These are phyloP conservation scores for Cyamopsis tetragonoloba DNA, from an alignment of 306 rosid species.

Conservation along the genomic window DNA sequence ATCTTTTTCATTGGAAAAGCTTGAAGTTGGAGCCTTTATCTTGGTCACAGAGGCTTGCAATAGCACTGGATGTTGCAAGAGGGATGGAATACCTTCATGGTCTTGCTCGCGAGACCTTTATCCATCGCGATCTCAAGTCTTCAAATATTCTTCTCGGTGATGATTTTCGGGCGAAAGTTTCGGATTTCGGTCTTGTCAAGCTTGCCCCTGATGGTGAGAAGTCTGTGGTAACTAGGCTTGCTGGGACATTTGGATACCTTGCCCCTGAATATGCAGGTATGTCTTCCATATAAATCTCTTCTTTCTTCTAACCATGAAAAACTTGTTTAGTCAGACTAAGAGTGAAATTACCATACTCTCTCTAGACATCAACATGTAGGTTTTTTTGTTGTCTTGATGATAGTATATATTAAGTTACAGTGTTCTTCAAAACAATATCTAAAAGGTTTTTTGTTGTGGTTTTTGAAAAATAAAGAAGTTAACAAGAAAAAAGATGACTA, in stretches of 20 bases:
- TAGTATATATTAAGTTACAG: background rate
- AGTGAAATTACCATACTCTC: background rate
- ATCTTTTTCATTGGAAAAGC: constrained; percentile 78
- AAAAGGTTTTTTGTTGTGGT: too few relatives aligned
- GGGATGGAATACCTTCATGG: constrained; percentile 74
- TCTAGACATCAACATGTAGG: background rate
- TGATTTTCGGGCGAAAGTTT: constrained; percentile 74
- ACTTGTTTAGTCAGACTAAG: background rate
- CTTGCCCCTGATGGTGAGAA: constrained; percentile 75
- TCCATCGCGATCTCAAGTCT: constrained; percentile 82
- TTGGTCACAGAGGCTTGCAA: constrained; percentile 64
- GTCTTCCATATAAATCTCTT: background rate
- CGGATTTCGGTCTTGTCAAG: constrained; percentile 82
- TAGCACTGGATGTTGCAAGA: constrained; percentile 85
- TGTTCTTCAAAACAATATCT: too few relatives aligned
- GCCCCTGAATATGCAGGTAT: constrained; percentile 91
- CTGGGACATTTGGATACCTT: constrained; percentile 87
- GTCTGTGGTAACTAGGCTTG: constrained; percentile 65
- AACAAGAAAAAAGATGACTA: too few relatives aligned
- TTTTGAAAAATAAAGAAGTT: too few relatives aligned
- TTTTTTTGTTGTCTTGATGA: background rate
- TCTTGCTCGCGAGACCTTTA: constrained; percentile 68
- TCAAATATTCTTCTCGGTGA: constrained; percentile 70
- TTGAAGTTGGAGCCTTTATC: constrained; percentile 62
- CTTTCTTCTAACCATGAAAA: constrained; percentile 10